Evolutionary conservation across 2,329 filamentous ascomycete species (phyloP), one percentile per base, ranked within the genome.

Genomic region (Aspergillus spinulosporus): DNA sequence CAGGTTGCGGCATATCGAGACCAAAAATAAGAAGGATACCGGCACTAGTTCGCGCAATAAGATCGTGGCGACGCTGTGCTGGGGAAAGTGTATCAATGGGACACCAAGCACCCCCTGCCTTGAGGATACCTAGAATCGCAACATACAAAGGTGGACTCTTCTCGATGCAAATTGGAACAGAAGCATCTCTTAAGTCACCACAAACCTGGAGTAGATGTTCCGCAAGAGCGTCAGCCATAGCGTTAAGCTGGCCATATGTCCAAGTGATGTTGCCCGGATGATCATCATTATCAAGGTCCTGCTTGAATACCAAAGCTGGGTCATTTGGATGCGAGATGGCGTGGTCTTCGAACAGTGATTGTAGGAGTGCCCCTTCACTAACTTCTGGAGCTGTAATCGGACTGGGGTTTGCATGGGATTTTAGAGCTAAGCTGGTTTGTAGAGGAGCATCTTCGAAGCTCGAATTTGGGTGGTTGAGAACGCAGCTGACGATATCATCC

Each of bases 51-150:
- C 72, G 66, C 12, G 66, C 66, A 34, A 77, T 72, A 2, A 76
- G 65, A 28, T 73, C 70, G 48, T 72, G 72, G n/a, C 72, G 72
- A 45, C 74, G 66, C 50, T 70, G 70, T 8, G 69, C 36, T 12
- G 74, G 74, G 14, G 72, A 75, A 4, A 70, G 71, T 8, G 72
- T 66, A 58, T 77, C 74, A 29, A 77, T 72, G 0, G 75, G 73
- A 56, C 71, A 76, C 68, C 72, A 77, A 1, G 74, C 75, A 21
- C 64, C 72, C 0, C 77, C 76, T 29, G 75, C 70, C 56, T 78
- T 78, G 47, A 79, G 60, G 26, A 74, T 69, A 29, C 69, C 76
- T 5, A 78, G 61, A 21, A 78, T 73, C n/a, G 75, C 68, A 14
- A 77, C 66, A 54, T 76, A 76, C 12, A 69, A 36, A 8, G 71